Evolutionary conservation across 345 rosid species (phyloP), one percentile per base, ranked within the genome.

Genomic region (Kernera saxatilis): DNA sequence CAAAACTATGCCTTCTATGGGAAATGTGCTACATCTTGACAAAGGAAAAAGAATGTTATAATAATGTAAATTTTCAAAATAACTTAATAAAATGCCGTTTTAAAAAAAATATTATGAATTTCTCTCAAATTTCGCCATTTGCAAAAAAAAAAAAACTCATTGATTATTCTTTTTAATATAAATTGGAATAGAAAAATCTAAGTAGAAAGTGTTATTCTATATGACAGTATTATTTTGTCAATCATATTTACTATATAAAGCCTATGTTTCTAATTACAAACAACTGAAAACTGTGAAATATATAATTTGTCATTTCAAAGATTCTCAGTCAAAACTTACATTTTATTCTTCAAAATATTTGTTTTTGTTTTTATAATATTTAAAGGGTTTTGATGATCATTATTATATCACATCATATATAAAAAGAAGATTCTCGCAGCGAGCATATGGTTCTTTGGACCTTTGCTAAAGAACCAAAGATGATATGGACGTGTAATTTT

Each of bases 371-470:
- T 25, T 12, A 15, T 39, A 10, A 10, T 11, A 40, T 21, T 8
- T 54, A 33, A n/a, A 41, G 27, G 2, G 15, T 0, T 18, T 51
- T 43, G 32, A 14, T 54, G 59, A 65, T 73, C 36, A 56, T 27
- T 8, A 73, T 32, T 5, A 51, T 17, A 74, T 74, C 78, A 67
- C 78, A 74, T 67, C 68, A 50, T 40, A 22, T 15, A 37, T 18
- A 14, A 3, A 29, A n/a, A 50, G 54, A 74, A 74, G 73, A 58
- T 67, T 74, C 48, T 74, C 33, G 62, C 44, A 66, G 4, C 8
- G 5, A 64, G 50, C 66, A 55, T 55, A 40, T 45, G 77, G 66
- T 64, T 65, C 59, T 46, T 73, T 73, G 71, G 71, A 73, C 56
- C 51, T 73, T 65, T 65, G 51, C 67, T 64, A 72, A 54, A 45